Evolutionary conservation across 768 basidiomycete species (phyloP), one percentile per base, ranked within the genome.

Genomic region (Lactarius vividus): DNA sequence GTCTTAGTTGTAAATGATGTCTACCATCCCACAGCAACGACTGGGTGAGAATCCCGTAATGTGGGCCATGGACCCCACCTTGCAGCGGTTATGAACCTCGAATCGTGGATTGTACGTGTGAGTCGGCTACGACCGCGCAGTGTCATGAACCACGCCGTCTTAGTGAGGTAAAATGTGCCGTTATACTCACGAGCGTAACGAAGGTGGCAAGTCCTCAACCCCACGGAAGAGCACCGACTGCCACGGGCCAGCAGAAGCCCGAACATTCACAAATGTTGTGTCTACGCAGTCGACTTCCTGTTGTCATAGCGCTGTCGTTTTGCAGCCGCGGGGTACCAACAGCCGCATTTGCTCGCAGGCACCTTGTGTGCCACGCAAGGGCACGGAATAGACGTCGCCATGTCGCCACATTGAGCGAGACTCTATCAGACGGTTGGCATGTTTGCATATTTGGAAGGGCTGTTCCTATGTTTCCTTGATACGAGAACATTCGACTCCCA

Each of bases 31-130:
- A 57, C 40, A 46, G 9, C 40, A 42, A 33, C 29, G 11, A 52
- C 15, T 53, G 44, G 11, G 46, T 65, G 64, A 57, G 64, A 65
- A 61, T 52, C 31, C 54, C 64, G 53, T 56, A 16, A n/a, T 52
- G 58, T 61, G 58, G 37, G 40, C n/a, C 40, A 54, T 31, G 5
- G 54, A 44, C 29, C 35, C 54, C 56, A 26, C 31, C 44, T 58
- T 26, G 57, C 52, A 57, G 18, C 31, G 33, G 44, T 63, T 63
- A 49, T 63, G 31, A 63, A 20, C 35, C 52, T 54, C 57, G 39
- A 58, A 29, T 6, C 20, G 18, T 33, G 37, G 54, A 52, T 44
- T 15, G 20, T 44, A 35, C 40, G 53, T 60, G 64, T 55, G 59
- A 64, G 39, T 35, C 33, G 33, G 42, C 54, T 37, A 29, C 44